Conservation (phyloP, 208 protist genomes). For the Vickermania spadyakhi region DNA sequence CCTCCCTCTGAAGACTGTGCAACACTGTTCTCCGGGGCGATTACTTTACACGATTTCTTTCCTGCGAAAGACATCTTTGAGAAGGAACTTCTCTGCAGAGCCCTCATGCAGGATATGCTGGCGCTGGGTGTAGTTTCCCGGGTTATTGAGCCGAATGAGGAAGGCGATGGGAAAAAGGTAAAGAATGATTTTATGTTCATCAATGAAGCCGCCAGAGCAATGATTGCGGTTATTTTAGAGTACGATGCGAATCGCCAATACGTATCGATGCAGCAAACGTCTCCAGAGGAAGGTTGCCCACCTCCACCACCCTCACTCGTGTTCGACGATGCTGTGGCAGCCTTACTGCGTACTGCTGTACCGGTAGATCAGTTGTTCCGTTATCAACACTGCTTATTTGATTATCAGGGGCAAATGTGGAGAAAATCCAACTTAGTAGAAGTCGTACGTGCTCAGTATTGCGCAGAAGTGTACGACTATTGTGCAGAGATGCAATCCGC, state of each 20-base stretch:
- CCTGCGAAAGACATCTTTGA: slow-evolving; percentile 19
- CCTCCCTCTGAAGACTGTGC: too few relatives aligned
- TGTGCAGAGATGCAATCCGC: slow-evolving; percentile 25
- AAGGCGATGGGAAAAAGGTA: neutral
- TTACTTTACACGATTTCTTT: slow-evolving; percentile 29
- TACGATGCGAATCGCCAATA: neutral
- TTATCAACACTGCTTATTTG: slow-evolving; percentile 7
- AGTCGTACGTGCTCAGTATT: slow-evolving; percentile 26
- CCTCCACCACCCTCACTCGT: neutral
- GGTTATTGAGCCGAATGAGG: slow-evolving; percentile 6
- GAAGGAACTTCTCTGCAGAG: slow-evolving; percentile 16
- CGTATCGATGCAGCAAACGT: neutral
- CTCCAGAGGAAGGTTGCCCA: too few relatives aligned
- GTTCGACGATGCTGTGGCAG: neutral
- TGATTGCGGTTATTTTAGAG: neutral
- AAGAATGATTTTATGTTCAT: neutral
- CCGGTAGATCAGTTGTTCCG: slow-evolving; percentile 20
- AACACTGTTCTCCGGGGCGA: slow-evolving; percentile 18
- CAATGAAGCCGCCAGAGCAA: neutral
- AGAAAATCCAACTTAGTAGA: slow-evolving; percentile 27
- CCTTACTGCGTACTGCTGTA: slow-evolving; percentile 17
- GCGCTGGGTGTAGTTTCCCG: slow-evolving; percentile 10
- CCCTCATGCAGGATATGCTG: slow-evolving; percentile 19
- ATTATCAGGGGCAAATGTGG: neutral
- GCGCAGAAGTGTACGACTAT: slow-evolving; percentile 31